phyloP scores from a whole-genome alignment of 768 basidiomycete genomes.

The Boletellus ananiceps region DNA sequence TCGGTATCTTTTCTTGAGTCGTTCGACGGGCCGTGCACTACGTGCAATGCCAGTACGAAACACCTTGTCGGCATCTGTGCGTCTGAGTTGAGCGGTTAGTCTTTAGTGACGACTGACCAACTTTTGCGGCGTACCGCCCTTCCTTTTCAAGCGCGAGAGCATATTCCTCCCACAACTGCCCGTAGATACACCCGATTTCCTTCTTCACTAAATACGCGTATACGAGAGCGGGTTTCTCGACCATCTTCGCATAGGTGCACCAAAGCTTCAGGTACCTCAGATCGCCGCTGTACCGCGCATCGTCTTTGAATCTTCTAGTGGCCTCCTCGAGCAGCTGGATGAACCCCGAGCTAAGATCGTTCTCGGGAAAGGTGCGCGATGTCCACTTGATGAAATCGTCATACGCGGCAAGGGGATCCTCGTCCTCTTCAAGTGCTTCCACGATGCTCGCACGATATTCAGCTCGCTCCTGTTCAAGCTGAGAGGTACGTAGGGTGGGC shows the following conservation, averaged over 20 bases:
- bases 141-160: conserved; percentile 71
- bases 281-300: conserved; percentile 83
- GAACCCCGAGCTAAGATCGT: conserved; percentile 66
- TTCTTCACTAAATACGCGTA: conserved; percentile 71
- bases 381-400: conserved; percentile 90
- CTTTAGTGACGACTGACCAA: conserved; percentile 4
- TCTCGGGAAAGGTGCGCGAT: conserved; percentile 69
- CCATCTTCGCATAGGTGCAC: conserved; percentile 79
- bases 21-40: conserved; percentile 75
- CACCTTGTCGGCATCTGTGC: conserved; percentile 71
- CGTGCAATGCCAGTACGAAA: conserved; percentile 81
- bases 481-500: conserved; percentile 24
- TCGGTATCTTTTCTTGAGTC: conserved; percentile 75
- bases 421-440: conserved; percentile 62
- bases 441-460: conserved; percentile 39
- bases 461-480: conserved; percentile 28
- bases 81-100: conserved; percentile 39
- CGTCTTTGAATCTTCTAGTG: conserved; percentile 75
- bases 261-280: conserved; percentile 89
- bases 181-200: conserved; percentile 72
- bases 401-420: conserved; percentile 84
- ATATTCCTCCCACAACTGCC: conserved; percentile 88
- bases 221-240: conserved; percentile 63
- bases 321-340: conserved; percentile 80
- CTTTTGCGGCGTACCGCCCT: conserved; percentile 55